Base-by-base conservation (phyloP, 495 filamentous ascomycete genomes). In the Hyaloscypha variabilis region DNA sequence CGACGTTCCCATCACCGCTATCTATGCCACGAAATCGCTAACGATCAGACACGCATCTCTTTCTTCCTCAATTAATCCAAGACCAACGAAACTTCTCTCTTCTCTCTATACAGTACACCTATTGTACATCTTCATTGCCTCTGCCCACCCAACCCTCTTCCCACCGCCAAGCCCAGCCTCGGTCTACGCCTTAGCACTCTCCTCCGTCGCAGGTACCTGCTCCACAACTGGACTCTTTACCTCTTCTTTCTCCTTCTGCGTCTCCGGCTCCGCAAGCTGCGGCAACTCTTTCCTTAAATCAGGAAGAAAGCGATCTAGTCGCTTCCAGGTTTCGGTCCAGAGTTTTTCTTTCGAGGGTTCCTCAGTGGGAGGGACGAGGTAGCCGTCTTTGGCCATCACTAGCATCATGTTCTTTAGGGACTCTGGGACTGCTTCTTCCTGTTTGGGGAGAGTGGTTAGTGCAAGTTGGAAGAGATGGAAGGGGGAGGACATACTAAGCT, bases 351-450 rank as follows among this genome's bases (percentile, higher is more conserved):
- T 80, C 26, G 78, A 76, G 10, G 82, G 79, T 42, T 87, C 82
- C 72, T 84, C 77, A 66, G 86, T 86, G 6, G 92, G 90, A 11
- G 90, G 84, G 0, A 91, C 88, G 8, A 99, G 85, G 69, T 92
- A 94, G 30, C 91, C 94, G 46, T 89, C 92, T 73, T 87, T 93
- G 2, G 92, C 87, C 95, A 99, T 98, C 69, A 99, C 94, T 17
- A 98, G 83, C 17, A 99, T 81, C 59, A 98, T 92, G 67, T 99
- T 99, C 77, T 98, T 99, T 66, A 99, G 78, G 69, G 90, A 93
- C 74, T 99, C 96, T 5, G 93, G 92, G 3, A 99, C 92, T 30
- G 95, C 94, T 80, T 98, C 94, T 77, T 96, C 92, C 90, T 94
- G 68, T 61, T 70, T 24, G 58, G 2, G 42, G 11, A 10, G 19